Base-by-base conservation (phyloP, 805 yeast species). In the Suhomyces sp. region DNA sequence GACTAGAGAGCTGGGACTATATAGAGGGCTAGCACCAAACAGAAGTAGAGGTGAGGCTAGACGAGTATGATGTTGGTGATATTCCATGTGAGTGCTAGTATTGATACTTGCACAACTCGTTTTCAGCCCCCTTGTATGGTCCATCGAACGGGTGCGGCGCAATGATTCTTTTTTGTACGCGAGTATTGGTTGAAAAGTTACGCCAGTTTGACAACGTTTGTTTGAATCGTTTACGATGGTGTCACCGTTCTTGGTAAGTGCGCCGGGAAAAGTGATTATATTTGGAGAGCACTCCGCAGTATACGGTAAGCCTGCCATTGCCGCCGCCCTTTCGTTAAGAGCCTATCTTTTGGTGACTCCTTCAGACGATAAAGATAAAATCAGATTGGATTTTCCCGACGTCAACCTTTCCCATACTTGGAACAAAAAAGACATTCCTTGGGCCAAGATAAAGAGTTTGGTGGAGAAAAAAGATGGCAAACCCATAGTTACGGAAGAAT, bases 211-310 rank as follows among this genome's bases (percentile, higher is more conserved):
- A 19, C 19, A 13, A n/a, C n/a, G n/a, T n/a, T n/a, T 33, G 17
- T 13, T 13, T 33, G 3, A 4, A 10, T 3, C 5, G n/a, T 2
- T 4, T 3, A 35, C 15, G 4, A 15, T n/a, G 10, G 41, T 37
- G 41, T 41, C 44, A 1, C 87, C 90, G 17, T 89, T 92, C 66
- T 69, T 83, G 47, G 89, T 90, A 1, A 88, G 97, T 49, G 94
- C 99, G 0, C 99, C 99, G 0, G 99, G 99, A 3, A 94, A 94
- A 64, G 96, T 91, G 44, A 94, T 94, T 60, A 77, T 94, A 33
- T 94, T 92, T 67, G 99, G 99, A 20, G 99, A 94, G 65, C 99
- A 94, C 64, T 88, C 97, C 6, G 98, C 96, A 1, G 99, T 94
- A 0, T 89, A 88, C 65, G 85, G 88, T 44, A 88, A 85, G 73